Evolutionary conservation across 352 stramenopile genomes (phyloP).

Genomic region (Thalassiosira livingstoniorum): DNA sequence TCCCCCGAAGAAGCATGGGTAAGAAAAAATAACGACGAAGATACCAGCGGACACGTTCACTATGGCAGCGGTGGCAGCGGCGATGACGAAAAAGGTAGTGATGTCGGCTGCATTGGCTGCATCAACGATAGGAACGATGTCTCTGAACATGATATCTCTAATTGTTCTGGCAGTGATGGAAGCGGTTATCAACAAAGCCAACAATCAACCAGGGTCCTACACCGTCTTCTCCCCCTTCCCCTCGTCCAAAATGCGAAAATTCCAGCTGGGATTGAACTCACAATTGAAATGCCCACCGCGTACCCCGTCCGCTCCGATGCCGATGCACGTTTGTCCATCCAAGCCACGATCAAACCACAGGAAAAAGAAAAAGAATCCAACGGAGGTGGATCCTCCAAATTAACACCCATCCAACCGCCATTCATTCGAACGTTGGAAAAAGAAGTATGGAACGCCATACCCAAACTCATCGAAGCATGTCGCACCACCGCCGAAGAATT

Average conservation of each 20-base stretch:
- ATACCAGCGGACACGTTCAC: too few species aligned
- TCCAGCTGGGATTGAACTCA: too few species aligned
- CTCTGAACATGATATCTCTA: background rate
- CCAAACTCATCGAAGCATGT: constrained; percentile 50
- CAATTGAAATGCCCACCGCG: constrained; percentile 46
- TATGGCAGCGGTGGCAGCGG: background rate
- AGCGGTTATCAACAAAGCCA: too few species aligned
- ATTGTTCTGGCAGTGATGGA: too few species aligned
- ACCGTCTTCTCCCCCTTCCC: too few species aligned
- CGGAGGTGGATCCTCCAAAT: too few species aligned
- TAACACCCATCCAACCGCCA: constrained; percentile 32
- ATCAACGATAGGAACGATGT: background rate
- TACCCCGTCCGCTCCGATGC: too few species aligned
- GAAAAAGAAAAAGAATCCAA: too few species aligned
- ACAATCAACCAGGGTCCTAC: too few species aligned
- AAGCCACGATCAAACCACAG: too few species aligned
- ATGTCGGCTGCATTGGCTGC: constrained; percentile 3
- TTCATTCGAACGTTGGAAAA: constrained; percentile 59
- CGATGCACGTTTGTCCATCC: too few species aligned
- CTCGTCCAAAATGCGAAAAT: too few species aligned
- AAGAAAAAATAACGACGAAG: background rate
- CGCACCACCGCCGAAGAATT: constrained; percentile 23
- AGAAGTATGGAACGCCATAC: constrained; percentile 56
- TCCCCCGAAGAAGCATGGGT: constrained; percentile 67
- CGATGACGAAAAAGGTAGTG: background rate